Conservation (phyloP, 73 alveolate species). For the Breviolum minutum region DNA sequence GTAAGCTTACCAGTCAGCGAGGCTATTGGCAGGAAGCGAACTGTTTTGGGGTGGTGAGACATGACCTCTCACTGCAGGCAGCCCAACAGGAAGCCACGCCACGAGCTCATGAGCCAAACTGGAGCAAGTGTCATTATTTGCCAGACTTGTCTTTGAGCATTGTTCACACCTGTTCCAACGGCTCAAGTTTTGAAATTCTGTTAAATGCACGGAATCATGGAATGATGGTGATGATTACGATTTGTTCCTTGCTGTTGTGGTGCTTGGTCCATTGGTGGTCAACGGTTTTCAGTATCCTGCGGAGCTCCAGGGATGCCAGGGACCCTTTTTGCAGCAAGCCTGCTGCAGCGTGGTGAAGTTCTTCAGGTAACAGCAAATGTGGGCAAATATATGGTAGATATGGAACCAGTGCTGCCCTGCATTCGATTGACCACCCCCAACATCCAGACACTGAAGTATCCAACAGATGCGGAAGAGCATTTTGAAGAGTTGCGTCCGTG, state of each 20-base stretch:
- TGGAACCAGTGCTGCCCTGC: conserved; percentile 15
- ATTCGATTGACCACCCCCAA: conserved; percentile 29
- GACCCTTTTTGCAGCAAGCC: too few relatives aligned
- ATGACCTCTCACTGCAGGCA: conserved; percentile 4
- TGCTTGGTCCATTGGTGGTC: too few relatives aligned
- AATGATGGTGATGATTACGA: not conserved
- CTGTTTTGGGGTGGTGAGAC: not conserved
- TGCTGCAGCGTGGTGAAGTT: too few relatives aligned
- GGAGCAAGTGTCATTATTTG: too few relatives aligned
- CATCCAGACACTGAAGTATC: not conserved
- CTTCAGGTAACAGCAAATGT: too few relatives aligned
- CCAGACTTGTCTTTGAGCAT: not conserved
- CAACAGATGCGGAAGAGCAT: conserved; percentile 19
- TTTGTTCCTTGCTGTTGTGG: too few relatives aligned
- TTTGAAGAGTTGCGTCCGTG: conserved; percentile 46
- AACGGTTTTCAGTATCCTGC: too few relatives aligned
- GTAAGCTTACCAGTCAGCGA: not conserved
- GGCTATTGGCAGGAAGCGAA: not conserved
- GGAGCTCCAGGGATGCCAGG: too few relatives aligned
- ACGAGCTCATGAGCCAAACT: not conserved
- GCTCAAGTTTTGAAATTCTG: not conserved
- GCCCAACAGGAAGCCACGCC: conserved; percentile 42
- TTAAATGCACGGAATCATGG: not conserved
- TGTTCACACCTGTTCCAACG: not conserved
- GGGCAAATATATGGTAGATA: too few relatives aligned